Evolutionary conservation across 352 stramenopile genomes (phyloP).

Genomic region (Globisporangium cederbergense): DNA sequence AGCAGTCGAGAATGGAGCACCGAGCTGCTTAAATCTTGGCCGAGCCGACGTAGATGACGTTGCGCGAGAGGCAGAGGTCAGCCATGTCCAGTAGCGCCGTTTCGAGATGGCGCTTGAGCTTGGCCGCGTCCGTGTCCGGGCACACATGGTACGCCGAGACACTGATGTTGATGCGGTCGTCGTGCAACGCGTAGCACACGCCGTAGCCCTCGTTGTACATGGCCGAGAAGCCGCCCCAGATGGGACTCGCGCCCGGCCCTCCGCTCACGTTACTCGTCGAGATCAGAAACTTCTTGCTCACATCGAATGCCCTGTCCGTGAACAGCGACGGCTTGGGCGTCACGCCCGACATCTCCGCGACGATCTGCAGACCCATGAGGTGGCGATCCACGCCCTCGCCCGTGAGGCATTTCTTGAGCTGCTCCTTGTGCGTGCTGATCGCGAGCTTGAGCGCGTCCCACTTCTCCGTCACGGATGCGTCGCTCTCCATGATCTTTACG

Average conservation of each 20-base stretch:
- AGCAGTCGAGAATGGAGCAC: neutral
- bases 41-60: slow-evolving; percentile 87
- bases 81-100: slow-evolving; percentile 95
- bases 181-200: slow-evolving; percentile 95
- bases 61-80: slow-evolving; percentile 87
- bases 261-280: slow-evolving; percentile 95
- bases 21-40: slow-evolving; percentile 72
- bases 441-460: slow-evolving; percentile 87
- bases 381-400: slow-evolving; percentile 94
- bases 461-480: slow-evolving; percentile 56
- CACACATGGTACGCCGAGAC: slow-evolving; percentile 90
- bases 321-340: slow-evolving; percentile 89
- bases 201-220: slow-evolving; percentile 95
- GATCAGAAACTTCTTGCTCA: slow-evolving; percentile 94
- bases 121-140: slow-evolving; percentile 71
- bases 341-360: slow-evolving; percentile 90
- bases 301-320: slow-evolving; percentile 90
- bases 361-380: slow-evolving; percentile 95
- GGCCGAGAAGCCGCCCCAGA: slow-evolving; percentile 96
- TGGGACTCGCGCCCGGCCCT: slow-evolving; percentile 91
- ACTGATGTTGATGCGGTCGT: slow-evolving; percentile 93
- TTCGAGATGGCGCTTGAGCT: slow-evolving; percentile 91
- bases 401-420: slow-evolving; percentile 79
- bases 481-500: slow-evolving; percentile 87
- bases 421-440: slow-evolving; percentile 90